Evolutionary conservation across 495 filamentous ascomycete species (phyloP), one percentile per base, ranked within the genome.

Genomic region (Pseudoneurospora amorphoporcata): DNA sequence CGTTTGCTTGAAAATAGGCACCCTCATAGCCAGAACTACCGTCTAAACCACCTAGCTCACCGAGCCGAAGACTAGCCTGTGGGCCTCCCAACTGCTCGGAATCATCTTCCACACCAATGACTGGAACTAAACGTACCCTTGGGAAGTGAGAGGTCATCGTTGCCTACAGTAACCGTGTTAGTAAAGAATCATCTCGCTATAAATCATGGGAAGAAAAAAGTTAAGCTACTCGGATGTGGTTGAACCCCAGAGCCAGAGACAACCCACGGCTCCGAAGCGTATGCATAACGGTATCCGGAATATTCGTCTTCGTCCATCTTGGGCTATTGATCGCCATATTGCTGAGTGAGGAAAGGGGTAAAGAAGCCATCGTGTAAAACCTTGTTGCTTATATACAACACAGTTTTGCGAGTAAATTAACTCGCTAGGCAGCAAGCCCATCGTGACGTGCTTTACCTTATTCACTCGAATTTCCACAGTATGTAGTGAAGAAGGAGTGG

Each of bases 61-160:
- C 53, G 37, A 65, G 53, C 53, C 29, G 29, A 2, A 35, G 29
- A 4, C 12, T 17, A 35, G 14, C 29, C 29, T 35, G 5, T 16
- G 0, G 23, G 7, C 17, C 23, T 41, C 16, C 45, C 23, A 47
- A 39, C 29, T n/a, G 35, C 39, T 19, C 17, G 42, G 29, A 41
- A 43, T 4, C 3, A n/a, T 6, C 10, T 16, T 38, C 19, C 43
- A 23, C 16, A 39, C 35, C 23, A n/a, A 10, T 58, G 0, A 32
- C 9, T 32, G 10, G 4, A 29, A 58, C 9, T 58, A 29, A 38
- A 79, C 84, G 74, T 86, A 93, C 92, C 92, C 87, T 99, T 99
- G 19, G 95, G 95, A 61, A 99, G 88, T 69, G 94, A 97, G 76
- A 98, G 86, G 78, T 99, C 95, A 78, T 98, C 95, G 81, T 89